These are phyloP conservation scores for Syncephalis plumigaleata DNA, from an alignment of 371 early-diverging fungal species.

Conservation along the genomic window DNA sequence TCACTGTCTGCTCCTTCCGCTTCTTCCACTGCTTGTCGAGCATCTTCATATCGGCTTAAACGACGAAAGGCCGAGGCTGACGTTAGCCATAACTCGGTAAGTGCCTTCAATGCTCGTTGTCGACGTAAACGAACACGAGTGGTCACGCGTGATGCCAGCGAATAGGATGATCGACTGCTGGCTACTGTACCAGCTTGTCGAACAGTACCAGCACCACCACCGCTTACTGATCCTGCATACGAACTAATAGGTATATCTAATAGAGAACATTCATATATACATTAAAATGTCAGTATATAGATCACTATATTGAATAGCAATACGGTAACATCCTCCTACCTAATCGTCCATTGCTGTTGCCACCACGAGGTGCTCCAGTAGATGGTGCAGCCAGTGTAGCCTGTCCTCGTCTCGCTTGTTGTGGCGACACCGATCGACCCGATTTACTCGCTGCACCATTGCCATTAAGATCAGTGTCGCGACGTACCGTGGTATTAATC, in stretches of 20 bases:
- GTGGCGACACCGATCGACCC: conserved; percentile 6
- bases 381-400: too few relatives aligned
- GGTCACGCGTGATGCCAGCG: background rate
- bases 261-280: too few relatives aligned
- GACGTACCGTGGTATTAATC: conserved; percentile 6
- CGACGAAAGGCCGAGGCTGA: conserved; percentile 36
- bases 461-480: conserved; percentile 7
- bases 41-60: conserved; percentile 35
- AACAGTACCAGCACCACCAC: background rate
- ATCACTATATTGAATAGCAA: too few relatives aligned
- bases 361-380: too few relatives aligned
- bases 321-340: too few relatives aligned
- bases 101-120: conserved; percentile 22
- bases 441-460: conserved; percentile 7
- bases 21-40: conserved; percentile 39
- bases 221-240: background rate
- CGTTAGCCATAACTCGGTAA: conserved; percentile 34
- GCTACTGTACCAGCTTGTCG: background rate
- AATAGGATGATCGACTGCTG: background rate
- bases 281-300: too few relatives aligned
- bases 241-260: background rate
- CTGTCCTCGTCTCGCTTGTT: too few relatives aligned
- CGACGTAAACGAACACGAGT: conserved; percentile 11
- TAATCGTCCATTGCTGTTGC: too few relatives aligned
- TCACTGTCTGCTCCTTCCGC: conserved; percentile 35